Evolutionary conservation across 768 basidiomycete genomes (phyloP).

Genomic region (Termitomyces sp.): DNA sequence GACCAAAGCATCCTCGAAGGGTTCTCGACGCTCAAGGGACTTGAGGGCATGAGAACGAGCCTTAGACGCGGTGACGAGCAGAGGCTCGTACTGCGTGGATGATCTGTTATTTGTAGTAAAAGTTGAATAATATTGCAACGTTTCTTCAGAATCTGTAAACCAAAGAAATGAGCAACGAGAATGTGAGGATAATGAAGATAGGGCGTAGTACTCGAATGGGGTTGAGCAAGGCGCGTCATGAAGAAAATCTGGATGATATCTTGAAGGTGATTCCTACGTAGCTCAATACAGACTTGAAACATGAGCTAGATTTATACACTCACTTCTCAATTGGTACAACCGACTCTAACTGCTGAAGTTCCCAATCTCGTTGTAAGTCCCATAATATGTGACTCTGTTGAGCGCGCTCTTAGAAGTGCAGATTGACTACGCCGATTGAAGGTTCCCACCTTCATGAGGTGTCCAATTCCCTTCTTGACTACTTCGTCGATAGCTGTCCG

Average conservation of each 20-base stretch:
- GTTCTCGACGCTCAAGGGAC: conserved; percentile 59
- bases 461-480: conserved; percentile 50
- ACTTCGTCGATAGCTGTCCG: conserved; percentile 48
- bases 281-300: conserved; percentile 25
- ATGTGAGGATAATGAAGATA: not conserved
- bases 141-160: conserved; percentile 70
- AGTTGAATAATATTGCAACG: conserved; percentile 80
- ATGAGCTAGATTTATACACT: not conserved
- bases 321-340: conserved; percentile 45
- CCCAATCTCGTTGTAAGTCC: conserved; percentile 73
- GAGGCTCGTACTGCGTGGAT: conserved; percentile 68
- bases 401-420: not conserved
- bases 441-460: conserved; percentile 54
- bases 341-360: conserved; percentile 54
- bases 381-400: conserved; percentile 66
- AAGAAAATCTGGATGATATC: conserved; percentile 52
- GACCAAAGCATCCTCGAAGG: conserved; percentile 57
- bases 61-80: conserved; percentile 77
- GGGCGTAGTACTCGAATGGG: conserved; percentile 65
- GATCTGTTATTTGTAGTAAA: conserved; percentile 82
- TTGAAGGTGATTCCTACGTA: conserved; percentile 26
- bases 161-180: not conserved
- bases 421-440: not conserved
- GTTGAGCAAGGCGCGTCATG: conserved; percentile 66
- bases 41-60: conserved; percentile 55